Base-by-base conservation (phyloP, 2,329 filamentous ascomycete species). In the Mycosphaerella sp. region DNA sequence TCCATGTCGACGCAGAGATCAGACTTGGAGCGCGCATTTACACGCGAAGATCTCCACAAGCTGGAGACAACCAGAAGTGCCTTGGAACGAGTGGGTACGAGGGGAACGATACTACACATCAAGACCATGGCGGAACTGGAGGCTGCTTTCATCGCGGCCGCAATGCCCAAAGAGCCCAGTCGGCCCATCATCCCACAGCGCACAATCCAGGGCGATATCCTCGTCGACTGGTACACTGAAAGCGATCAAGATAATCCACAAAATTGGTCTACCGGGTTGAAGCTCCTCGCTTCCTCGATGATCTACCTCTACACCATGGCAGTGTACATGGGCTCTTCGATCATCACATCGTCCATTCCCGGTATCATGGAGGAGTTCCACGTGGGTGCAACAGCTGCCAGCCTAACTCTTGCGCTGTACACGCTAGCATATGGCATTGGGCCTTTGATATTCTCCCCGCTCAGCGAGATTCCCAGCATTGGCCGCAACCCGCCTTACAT, bases 401-500 rank as follows among this genome's bases (percentile, higher is more conserved):
- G 78, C 0, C 72, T 85, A 0, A 81, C 81, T 0, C 72, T 85
- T 5, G 76, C 80, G 0, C 75, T 86, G 54, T 85, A 84, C 62
- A 48, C 44, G 8, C 49, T 56, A 2, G 43, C 48, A 10, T 48
- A 48, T 23, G 47, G 42, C 26, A 45, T 54, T 9, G 51, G 45
- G 14, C 84, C 84, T 0, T 69, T 87, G 23, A 57, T 88, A 23
- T 87, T 81, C 70, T 82, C 82, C 0, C 85, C 85, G 0, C 69
- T 88, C 42, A 80, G 76, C 48, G 85, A 88, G 69, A 80, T 88
- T 23, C 83, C 85, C 0, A 65, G 76, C 45, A 78, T 87, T 49
- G 85, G 86, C 2, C 77, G 85, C 6, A 87, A 83, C 61, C 79
- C 80, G 0, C 79, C 85, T 4, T 88, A 88, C 68, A 79, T 86